These are phyloP conservation scores for Ocimum tenuiflorum DNA, from an alignment of 257 asterid genomes.

Conservation along the genomic window DNA sequence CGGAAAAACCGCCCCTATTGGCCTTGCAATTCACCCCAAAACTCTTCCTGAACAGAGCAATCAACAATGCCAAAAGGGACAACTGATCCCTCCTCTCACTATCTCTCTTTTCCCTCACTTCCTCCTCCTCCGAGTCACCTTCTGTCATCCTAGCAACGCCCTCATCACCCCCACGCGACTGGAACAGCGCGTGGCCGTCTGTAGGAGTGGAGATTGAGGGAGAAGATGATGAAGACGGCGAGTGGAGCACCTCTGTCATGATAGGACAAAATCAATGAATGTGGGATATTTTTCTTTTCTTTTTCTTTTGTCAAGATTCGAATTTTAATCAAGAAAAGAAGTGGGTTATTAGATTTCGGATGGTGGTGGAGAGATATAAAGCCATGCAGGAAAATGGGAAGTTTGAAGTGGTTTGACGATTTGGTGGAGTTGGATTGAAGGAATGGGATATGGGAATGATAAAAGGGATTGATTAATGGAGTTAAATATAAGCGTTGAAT, in stretches of 20 bases:
- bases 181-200: constrained; percentile 44
- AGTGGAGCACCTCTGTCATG: constrained; percentile 88
- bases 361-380: constrained; percentile 9
- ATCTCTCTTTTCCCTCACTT: constrained; percentile 40
- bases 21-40: constrained; percentile 65
- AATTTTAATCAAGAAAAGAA: constrained; percentile 26
- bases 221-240: constrained; percentile 65
- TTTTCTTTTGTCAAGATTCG: not conserved
- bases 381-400: constrained; percentile 14
- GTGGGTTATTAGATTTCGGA: constrained; percentile 22
- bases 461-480: constrained; percentile 17
- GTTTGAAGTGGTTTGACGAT: not conserved
- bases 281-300: not conserved
- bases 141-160: constrained; percentile 20
- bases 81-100: constrained; percentile 53
- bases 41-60: constrained; percentile 68
- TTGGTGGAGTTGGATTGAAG: constrained; percentile 37
- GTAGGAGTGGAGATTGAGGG: constrained; percentile 63
- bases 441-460: constrained; percentile 55
- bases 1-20: constrained; percentile 30
- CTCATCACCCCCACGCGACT: constrained; percentile 25
- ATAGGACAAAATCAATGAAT: constrained; percentile 20
- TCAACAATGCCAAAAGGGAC: constrained; percentile 64
- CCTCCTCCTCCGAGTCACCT: constrained; percentile 28
- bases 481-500: not conserved